phyloP scores from a whole-genome alignment of 2,329 filamentous ascomycete species.

The Elsinoe perseae region DNA sequence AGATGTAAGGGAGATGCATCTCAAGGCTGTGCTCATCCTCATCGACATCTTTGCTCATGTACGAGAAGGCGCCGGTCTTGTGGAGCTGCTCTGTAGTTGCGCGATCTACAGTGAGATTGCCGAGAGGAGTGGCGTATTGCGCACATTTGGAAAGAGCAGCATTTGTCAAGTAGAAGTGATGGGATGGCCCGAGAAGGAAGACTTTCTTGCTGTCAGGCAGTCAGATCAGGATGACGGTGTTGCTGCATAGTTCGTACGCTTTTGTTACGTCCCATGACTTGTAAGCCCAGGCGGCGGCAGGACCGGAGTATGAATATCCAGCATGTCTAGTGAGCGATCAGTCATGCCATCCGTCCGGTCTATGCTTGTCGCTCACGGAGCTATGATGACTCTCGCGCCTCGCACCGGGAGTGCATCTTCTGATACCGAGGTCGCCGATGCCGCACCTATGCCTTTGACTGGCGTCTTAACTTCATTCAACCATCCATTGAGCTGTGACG shows the following conservation, averaged over 20 bases:
- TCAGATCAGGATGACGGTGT: not conserved
- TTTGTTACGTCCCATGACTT: constrained; percentile 74
- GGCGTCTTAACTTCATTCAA: constrained; percentile 62
- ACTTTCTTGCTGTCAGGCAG: constrained; percentile 59
- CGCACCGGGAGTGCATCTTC: constrained; percentile 53
- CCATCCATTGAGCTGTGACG: constrained; percentile 63
- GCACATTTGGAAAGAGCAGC: constrained; percentile 68
- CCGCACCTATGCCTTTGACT: constrained; percentile 52
- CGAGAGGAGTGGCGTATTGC: constrained; percentile 66
- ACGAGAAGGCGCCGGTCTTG: constrained; percentile 49
- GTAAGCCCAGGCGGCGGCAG: constrained; percentile 91
- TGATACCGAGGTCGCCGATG: constrained; percentile 32
- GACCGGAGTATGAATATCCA: constrained; percentile 85
- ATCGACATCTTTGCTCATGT: constrained; percentile 61
- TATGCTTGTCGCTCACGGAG: constrained; percentile 56
- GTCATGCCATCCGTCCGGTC: not conserved
- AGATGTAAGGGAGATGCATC: constrained; percentile 93
- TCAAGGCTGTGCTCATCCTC: constrained; percentile 86
- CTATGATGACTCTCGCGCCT: constrained; percentile 77
- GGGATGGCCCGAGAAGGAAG: constrained; percentile 87
- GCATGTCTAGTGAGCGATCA: constrained; percentile 62
- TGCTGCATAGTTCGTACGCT: constrained; percentile 39
- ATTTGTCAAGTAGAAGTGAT: constrained; percentile 71
- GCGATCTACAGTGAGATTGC: constrained; percentile 59
- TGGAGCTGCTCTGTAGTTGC: constrained; percentile 46